Percentiles rank a stretch among this genome's conserved stretches.
These are phyloP conservation scores for Metschnikowia colocasiae DNA, from an alignment of 805 yeast species.

Conservation along the genomic window DNA sequence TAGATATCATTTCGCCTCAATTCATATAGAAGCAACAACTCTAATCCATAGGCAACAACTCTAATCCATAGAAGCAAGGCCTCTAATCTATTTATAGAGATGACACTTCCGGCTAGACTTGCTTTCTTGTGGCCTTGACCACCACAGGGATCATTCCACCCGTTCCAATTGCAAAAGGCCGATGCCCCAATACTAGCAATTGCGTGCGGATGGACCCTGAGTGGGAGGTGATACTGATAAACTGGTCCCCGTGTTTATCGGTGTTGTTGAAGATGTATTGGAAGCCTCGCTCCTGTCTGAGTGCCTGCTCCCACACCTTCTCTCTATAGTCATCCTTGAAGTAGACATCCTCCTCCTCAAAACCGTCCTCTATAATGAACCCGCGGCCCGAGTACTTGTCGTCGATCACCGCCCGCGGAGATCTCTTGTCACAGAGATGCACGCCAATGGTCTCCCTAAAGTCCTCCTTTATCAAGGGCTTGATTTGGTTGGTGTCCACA, in stretches of 20 bases:
- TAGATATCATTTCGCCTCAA: too few species aligned
- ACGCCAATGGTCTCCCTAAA: constrained; percentile 48
- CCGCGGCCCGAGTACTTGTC: constrained; percentile 39
- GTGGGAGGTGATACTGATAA: constrained; percentile 46
- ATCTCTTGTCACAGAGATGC: constrained; percentile 49
- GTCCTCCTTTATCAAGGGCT: constrained; percentile 43
- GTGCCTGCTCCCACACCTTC: constrained; percentile 38
- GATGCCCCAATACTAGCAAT: constrained; percentile 44
- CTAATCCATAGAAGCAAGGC: too few species aligned
- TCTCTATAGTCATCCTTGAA: constrained; percentile 40
- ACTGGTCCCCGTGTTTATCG: constrained; percentile 20
- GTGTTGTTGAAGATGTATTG: constrained; percentile 32
- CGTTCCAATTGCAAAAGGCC: constrained; percentile 46
- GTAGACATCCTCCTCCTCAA: constrained; percentile 44
- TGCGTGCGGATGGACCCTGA: constrained; percentile 50
- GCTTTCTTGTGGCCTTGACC: constrained; percentile 34
- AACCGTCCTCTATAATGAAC: constrained; percentile 42
- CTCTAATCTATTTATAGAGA: too few species aligned
- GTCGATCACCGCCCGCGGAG: constrained; percentile 34
- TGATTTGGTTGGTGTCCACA: constrained; percentile 19
- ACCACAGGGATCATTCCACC: constrained; percentile 58
- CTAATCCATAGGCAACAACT: too few species aligned
- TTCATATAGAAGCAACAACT: too few species aligned
- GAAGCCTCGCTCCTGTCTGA: constrained; percentile 32
- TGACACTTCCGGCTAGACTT: too few species aligned